Evolutionary conservation across 495 filamentous ascomycete genomes (phyloP).

Genomic region (Penicillium pancosmium): DNA sequence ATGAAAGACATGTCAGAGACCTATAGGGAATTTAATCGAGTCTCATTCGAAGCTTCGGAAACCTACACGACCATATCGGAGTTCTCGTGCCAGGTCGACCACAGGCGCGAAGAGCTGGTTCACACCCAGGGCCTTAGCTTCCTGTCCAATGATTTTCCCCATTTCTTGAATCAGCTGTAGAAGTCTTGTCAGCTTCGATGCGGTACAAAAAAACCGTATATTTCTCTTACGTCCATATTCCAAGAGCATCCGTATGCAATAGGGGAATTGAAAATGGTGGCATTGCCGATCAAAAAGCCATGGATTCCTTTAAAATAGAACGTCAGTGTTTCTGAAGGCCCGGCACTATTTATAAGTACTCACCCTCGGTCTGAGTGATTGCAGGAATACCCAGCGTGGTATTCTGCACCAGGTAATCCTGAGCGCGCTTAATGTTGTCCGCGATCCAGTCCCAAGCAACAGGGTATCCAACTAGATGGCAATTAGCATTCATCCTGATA

Average conservation of each 20-base stretch:
- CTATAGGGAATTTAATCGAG: too few relatives aligned
- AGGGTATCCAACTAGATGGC: slow-evolving; percentile 58
- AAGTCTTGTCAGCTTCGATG: slow-evolving; percentile 8
- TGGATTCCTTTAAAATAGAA: slow-evolving; percentile 55
- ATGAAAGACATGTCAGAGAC: neutral
- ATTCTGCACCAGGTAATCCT: slow-evolving; percentile 65
- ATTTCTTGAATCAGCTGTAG: slow-evolving; percentile 58
- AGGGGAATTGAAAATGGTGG: slow-evolving; percentile 75
- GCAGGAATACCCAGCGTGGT: slow-evolving; percentile 70
- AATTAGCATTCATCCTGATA: slow-evolving; percentile 2
- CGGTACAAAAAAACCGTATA: neutral
- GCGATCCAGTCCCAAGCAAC: slow-evolving; percentile 64
- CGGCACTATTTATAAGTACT: neutral
- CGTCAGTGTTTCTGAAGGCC: neutral
- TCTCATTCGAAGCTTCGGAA: too few relatives aligned
- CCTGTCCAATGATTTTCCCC: slow-evolving; percentile 60
- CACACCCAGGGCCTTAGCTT: slow-evolving; percentile 63
- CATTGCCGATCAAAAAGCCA: slow-evolving; percentile 68
- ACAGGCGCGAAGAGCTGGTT: slow-evolving; percentile 72
- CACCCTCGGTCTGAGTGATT: slow-evolving; percentile 67
- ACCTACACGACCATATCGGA: slow-evolving; percentile 62
- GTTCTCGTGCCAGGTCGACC: slow-evolving; percentile 66
- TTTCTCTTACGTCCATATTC: slow-evolving; percentile 47
- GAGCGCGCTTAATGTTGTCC: slow-evolving; percentile 59
- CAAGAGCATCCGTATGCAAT: slow-evolving; percentile 70